Percentiles rank a stretch among this genome's conserved stretches.
These are phyloP conservation scores for Aspergillus steynii DNA, from an alignment of 495 filamentous ascomycete species.

Conservation along the genomic window DNA sequence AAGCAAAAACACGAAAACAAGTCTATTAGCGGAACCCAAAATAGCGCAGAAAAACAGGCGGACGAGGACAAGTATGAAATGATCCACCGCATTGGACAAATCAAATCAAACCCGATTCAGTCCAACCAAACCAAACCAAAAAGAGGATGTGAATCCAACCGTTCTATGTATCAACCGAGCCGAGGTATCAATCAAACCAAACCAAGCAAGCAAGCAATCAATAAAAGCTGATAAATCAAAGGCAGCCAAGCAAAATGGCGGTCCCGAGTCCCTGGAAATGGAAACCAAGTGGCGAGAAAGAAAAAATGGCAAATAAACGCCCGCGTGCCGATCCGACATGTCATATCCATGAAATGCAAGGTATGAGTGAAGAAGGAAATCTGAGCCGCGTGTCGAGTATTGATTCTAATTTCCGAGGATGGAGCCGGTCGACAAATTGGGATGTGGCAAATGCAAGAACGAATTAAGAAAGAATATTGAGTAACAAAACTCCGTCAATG, in stretches of 20 bases:
- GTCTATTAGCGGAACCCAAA: not conserved
- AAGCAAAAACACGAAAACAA: slow-evolving; percentile 1
- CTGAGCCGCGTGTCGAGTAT: not conserved
- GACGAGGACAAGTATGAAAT: not conserved
- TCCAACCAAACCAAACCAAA: slow-evolving; percentile 11
- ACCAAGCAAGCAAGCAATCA: slow-evolving; percentile 9
- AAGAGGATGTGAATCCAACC: slow-evolving; percentile 11
- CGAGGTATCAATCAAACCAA: slow-evolving; percentile 24
- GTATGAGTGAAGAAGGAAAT: not conserved
- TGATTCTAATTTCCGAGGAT: not conserved
- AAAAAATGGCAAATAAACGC: not conserved
- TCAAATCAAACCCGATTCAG: not conserved
- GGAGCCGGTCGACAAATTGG: not conserved
- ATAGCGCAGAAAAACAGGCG: not conserved
- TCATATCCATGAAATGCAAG: not conserved
- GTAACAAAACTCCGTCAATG: slow-evolving; percentile 4
- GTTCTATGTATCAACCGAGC: slow-evolving; percentile 26
- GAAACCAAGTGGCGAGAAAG: not conserved
- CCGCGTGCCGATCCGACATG: not conserved
- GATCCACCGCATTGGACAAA: not conserved
- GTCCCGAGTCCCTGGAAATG: not conserved
- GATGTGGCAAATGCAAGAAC: not conserved
- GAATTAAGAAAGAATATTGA: slow-evolving; percentile 7
- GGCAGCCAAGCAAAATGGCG: not conserved
- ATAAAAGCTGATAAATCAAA: slow-evolving; percentile 7